Base-by-base conservation (phyloP, 768 basidiomycete species). In the Trametes cinnabarina region DNA sequence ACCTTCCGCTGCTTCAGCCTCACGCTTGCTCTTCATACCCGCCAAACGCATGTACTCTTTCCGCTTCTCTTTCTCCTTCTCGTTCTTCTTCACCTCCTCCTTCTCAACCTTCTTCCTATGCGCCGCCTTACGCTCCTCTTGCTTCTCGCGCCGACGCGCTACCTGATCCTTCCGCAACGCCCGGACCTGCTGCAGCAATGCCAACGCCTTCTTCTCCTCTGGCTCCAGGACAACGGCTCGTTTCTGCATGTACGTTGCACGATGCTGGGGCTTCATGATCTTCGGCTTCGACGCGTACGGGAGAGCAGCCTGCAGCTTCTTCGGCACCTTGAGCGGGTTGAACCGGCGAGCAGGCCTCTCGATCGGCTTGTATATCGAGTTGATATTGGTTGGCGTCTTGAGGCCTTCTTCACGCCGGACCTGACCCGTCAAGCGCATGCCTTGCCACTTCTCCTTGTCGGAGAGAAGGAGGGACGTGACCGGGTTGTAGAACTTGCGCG, bases 361-460 rank as follows among this genome's bases (percentile, higher is more conserved):
- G 60, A 99, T 77, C 28, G 80, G 77, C 72, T 90, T 91, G 80
- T 99, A 98, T 2, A 84, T 84, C 50, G 97, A 98, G 72, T 96
- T 92, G 58, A 86, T 79, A 60, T 86, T 77, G 23, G 82, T 70
- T 2, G 94, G 95, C 7, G 94, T 92, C 67, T 91, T 88, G 42
- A 95, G 63, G 0, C 85, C 88, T 65, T 94, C 82, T 26, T 92
- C 93, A n/a, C 86, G 81, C 17, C 97, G 83, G 30, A 99, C 85
- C 72, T 94, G 86, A 43, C 97, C 95, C 1, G 94, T 98, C 32
- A 98, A 79, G 30, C 97, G 88, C 97, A 98, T 99, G 1, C 95
- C 96, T 17, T 79, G 74, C 97, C 97, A 99, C 19, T 69, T 72
- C n/a, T 76, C 73, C 71, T 96, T 94, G 72, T 92, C 82, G 15